Base-by-base conservation (phyloP, 495 filamentous ascomycete species). In the Halenospora varia region DNA sequence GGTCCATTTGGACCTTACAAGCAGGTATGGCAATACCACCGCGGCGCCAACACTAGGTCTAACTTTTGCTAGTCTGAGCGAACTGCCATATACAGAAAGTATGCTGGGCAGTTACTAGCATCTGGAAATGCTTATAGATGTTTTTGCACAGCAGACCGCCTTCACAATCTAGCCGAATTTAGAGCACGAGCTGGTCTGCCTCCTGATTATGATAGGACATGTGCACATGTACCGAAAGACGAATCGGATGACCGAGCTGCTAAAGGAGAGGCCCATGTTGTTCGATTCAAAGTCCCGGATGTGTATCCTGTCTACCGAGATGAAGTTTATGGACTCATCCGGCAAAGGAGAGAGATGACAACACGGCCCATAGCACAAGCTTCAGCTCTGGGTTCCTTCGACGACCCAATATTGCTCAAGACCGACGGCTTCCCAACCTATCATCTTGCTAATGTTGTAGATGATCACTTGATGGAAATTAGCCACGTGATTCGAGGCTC, bases 361-460 rank as follows among this genome's bases (percentile, higher is more conserved):
- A n/a, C n/a, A n/a, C n/a, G n/a, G n/a, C n/a, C n/a, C n/a, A n/a
- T n/a, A n/a, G n/a, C n/a, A n/a, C 71, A 77, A 49, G 24, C 58
- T 52, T 48, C 75, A 73, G 40, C 59, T 70, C 19, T 48, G 0
- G 63, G 65, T 65, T 77, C 59, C 2, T 88, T 80, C 52, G 87
- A 89, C 54, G 89, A 92, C 68, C 91, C 89, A 9, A 85, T 98
- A 60, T 74, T 98, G 45, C 69, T 96, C 24, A 98, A 97, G 71
- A 85, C 84, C 8, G 94, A 98, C 65, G 92, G 92, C 0, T 84
- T 86, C 51, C 94, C 94, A 0, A 97, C 94, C 9, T 98, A 98
- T 66, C 94, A 97, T 69, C 84, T 98, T 52, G 94, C 94, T 2
- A 97, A 97, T 70, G 92, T 98, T 22, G 86, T 98, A 19, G 94